Evolutionary conservation across 805 yeast genomes (phyloP).

Genomic region (Phaffomyces opuntiae): DNA sequence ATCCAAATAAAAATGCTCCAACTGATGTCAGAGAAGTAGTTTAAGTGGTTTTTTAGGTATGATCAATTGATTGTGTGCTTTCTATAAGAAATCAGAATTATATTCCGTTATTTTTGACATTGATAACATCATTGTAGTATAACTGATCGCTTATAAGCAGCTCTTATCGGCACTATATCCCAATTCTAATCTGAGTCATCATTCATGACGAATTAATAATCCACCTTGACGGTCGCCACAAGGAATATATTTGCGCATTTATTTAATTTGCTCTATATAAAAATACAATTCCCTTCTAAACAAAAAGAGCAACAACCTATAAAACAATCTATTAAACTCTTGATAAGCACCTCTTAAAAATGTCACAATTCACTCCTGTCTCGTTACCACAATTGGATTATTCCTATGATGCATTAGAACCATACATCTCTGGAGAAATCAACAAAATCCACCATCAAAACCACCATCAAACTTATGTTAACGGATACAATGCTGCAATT

Average conservation of each 20-base stretch:
- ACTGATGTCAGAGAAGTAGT: neutral
- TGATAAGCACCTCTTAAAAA: neutral
- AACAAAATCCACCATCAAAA: constrained; percentile 82
- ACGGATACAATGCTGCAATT: constrained; percentile 70
- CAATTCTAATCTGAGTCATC: too few relatives aligned
- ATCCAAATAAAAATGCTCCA: neutral
- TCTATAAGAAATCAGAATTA: too few relatives aligned
- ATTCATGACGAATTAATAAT: too few relatives aligned
- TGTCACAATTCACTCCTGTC: constrained; percentile 25
- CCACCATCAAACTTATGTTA: constrained; percentile 90
- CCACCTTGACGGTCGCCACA: neutral
- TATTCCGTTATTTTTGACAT: too few relatives aligned
- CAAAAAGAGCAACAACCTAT: too few relatives aligned
- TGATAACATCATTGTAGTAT: too few relatives aligned
- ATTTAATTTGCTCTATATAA: neutral
- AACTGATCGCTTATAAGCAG: too few relatives aligned
- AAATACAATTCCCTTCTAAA: too few relatives aligned
- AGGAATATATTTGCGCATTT: neutral
- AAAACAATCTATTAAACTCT: too few relatives aligned
- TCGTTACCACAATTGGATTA: constrained; percentile 76
- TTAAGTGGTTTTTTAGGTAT: too few relatives aligned
- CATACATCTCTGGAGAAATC: constrained; percentile 78
- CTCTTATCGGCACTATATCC: too few relatives aligned
- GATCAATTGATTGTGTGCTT: too few relatives aligned
- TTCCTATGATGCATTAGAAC: constrained; percentile 83